Evolutionary conservation across 2,329 filamentous ascomycete species (phyloP).

Genomic region (Claviceps paspali): DNA sequence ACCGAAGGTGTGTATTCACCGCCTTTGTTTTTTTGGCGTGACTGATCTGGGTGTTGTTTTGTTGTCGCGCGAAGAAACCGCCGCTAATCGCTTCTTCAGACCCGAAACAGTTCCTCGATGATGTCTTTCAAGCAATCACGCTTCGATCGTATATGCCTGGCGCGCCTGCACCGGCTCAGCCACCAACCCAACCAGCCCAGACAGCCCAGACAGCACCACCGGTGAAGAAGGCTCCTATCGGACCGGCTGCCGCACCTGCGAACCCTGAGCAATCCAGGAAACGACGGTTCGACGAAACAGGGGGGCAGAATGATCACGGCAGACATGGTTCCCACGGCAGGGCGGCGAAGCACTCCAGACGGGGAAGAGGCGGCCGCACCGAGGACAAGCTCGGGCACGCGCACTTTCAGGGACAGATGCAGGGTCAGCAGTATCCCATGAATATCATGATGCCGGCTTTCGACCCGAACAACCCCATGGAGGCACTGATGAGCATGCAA

Average conservation of each 20-base stretch:
- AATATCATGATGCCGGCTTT: conserved; percentile 24
- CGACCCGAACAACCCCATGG: conserved; percentile 45
- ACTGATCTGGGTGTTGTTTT: no score
- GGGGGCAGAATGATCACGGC: conserved; percentile 1
- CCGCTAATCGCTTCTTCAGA: conserved; percentile 13
- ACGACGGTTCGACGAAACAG: conserved; percentile 20
- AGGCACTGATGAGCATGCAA: conserved; percentile 46
- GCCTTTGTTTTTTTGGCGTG: background rate
- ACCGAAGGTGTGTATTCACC: conserved; percentile 38
- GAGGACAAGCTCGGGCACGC: conserved; percentile 8
- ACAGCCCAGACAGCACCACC: background rate
- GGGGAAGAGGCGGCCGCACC: conserved; percentile 26
- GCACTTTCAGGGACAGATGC: background rate
- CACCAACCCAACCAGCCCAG: no score
- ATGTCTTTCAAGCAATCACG: conserved; percentile 52
- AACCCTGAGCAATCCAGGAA: conserved; percentile 14
- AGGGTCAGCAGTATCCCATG: conserved; percentile 8
- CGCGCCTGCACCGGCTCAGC: conserved; percentile 27
- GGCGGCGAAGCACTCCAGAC: conserved; percentile 43
- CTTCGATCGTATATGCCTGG: conserved; percentile 47
- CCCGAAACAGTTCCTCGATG: conserved; percentile 44
- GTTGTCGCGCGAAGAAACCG: no score
- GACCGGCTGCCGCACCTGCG: background rate
- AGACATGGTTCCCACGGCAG: conserved; percentile 14
- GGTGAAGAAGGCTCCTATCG: background rate